Evolutionary conservation across 2,329 filamentous ascomycete genomes (phyloP), one percentile per base, ranked within the genome.

Genomic region (Diaporthe eres): DNA sequence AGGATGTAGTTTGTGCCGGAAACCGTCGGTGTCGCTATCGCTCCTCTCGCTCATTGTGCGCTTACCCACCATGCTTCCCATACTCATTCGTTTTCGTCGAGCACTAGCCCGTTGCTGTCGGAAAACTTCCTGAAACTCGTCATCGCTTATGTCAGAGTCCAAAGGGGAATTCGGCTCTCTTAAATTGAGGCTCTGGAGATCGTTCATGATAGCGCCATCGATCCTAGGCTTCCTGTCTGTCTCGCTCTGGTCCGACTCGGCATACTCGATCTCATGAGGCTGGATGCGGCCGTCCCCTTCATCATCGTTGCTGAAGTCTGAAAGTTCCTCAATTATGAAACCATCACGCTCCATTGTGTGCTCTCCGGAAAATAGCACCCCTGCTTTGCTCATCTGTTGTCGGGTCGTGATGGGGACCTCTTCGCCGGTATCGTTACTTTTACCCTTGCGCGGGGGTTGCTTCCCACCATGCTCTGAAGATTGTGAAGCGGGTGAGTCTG

Each of bases 1-100:
- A 28, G 83, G 78, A 19, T 82, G 82, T 17, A 84, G 80, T 53
- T 84, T 84, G 15, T 85, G 83, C 74, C 85, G 82, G 60, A 82
- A 75, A 65, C 85, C 84, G 60, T 85, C 84, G 13, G 78, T 80
- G 76, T 89, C 88, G 10, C 87, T 87, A 76, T 89, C 88, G 79
- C 87, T 89, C 74, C 83, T 84, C 80, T 90, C 88, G 79, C 86
- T 88, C 77, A 89, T 86, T 34, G 88, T 89, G 49, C 88, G 85
- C 83, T 90, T 90, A 37, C 73, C 67, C 72, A 90, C 87, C 81
- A 87, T 90, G 78, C 88, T 88, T 78, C n/a, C n/a, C n/a, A n/a
- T n/a, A n/a, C n/a, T n/a, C n/a, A n/a, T n/a, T n/a, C n/a, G n/a
- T n/a, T n/a, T n/a, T n/a, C n/a, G n/a, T n/a, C n/a, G n/a, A n/a